These are phyloP conservation scores for Guadua angustifolia DNA, from an alignment of 176 grass and related monocot genomes.

Conservation along the genomic window DNA sequence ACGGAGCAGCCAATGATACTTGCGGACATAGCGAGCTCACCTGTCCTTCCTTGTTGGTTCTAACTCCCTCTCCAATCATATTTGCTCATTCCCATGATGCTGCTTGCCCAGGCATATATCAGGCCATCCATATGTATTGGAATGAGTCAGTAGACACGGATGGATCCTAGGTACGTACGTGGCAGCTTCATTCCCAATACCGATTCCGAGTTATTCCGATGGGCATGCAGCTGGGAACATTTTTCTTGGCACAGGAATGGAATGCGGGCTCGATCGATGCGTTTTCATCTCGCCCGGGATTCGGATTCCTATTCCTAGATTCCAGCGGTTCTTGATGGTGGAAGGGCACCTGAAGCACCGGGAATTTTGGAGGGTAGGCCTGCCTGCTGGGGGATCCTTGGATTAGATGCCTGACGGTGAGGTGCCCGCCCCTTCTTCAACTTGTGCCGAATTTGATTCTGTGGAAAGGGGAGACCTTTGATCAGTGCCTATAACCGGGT, in stretches of 20 bases:
- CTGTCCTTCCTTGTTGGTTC: neutral
- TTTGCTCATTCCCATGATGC: neutral
- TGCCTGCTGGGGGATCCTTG: conserved; percentile 14
- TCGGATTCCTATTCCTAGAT: conserved; percentile 23
- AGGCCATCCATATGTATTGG: neutral
- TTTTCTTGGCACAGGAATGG: neutral
- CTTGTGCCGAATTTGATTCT: conserved; percentile 42
- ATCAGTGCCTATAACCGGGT: neutral
- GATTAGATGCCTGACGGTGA: conserved; percentile 28
- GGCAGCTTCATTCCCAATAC: conserved; percentile 17
- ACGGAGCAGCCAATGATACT: neutral
- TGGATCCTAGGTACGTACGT: conserved; percentile 19
- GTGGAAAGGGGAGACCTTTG: neutral
- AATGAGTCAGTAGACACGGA: neutral
- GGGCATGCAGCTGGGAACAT: neutral
- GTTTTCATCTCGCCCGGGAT: neutral
- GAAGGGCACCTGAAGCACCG: conserved; percentile 47
- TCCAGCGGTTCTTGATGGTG: conserved; percentile 26
- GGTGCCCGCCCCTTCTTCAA: neutral
- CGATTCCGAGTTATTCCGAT: conserved; percentile 20
- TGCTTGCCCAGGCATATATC: neutral
- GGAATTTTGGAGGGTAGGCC: conserved; percentile 27
- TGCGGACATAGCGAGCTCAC: neutral
- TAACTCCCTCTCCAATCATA: neutral
- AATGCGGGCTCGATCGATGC: neutral